Conservation (phyloP, 768 basidiomycete genomes). For the Mycena rosella region DNA sequence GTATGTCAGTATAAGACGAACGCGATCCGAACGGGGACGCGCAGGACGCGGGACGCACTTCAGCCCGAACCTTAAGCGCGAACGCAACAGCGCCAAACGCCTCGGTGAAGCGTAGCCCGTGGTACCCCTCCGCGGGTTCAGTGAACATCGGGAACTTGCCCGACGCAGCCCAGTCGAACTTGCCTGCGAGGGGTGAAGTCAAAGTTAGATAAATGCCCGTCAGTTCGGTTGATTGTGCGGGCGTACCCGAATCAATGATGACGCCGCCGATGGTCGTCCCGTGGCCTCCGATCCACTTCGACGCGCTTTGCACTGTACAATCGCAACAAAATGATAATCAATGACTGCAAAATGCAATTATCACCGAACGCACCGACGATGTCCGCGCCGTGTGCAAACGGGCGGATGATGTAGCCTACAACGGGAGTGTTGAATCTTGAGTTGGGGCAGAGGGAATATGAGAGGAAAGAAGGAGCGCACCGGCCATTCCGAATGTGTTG, state of each 20-base stretch:
- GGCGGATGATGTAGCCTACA: conserved; percentile 28
- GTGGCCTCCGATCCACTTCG: conserved; percentile 13
- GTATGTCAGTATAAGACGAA: not conserved
- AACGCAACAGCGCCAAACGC: not conserved
- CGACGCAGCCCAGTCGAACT: conserved; percentile 2
- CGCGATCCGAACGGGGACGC: no score
- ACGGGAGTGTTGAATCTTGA: not conserved
- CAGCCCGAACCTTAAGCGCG: not conserved
- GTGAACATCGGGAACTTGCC: not conserved
- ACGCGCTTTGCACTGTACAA: not conserved
- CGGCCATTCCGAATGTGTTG: conserved; percentile 73
- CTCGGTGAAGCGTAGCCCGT: not conserved
- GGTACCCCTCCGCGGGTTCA: not conserved
- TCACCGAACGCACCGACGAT: conserved; percentile 47
- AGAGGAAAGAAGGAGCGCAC: conserved; percentile 45
- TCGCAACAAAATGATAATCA: not conserved
- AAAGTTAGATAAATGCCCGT: not conserved
- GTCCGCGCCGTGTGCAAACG: conserved; percentile 42
- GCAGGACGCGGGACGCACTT: not conserved
- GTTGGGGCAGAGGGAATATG: not conserved
- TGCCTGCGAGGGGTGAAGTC: not conserved
- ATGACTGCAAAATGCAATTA: conserved; percentile 16
- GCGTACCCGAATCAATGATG: conserved; percentile 6
- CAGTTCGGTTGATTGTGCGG: not conserved
- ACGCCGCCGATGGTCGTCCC: not conserved